phyloP scores from a whole-genome alignment of 2,329 filamentous ascomycete genomes.

The Phialophora chinensis region DNA sequence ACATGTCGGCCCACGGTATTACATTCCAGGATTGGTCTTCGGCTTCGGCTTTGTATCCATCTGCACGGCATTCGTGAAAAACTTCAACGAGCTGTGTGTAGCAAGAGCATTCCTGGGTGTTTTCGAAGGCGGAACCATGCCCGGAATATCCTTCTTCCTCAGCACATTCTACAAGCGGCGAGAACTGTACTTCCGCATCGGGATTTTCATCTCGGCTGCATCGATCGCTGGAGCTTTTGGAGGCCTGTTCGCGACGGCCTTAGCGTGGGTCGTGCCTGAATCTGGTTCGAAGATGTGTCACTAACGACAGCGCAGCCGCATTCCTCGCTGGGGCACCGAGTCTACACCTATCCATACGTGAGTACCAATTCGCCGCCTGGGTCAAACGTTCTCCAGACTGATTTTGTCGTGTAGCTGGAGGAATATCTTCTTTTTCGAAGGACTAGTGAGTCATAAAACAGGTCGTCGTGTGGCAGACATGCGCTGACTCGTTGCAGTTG shows the following conservation, averaged over 20 bases:
- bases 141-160: slow-evolving; percentile 63
- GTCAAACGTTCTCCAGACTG: not conserved
- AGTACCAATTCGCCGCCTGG: not conserved
- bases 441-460: slow-evolving; percentile 41
- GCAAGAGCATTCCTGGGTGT: slow-evolving; percentile 57
- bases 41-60: slow-evolving; percentile 48
- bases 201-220: slow-evolving; percentile 55
- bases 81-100: slow-evolving; percentile 57
- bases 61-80: slow-evolving; percentile 58
- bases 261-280: slow-evolving; percentile 54
- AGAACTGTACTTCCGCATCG: slow-evolving; percentile 51
- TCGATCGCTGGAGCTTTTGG: slow-evolving; percentile 59
- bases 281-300: not conserved
- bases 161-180: slow-evolving; percentile 62
- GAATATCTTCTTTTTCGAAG: slow-evolving; percentile 64
- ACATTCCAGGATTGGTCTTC: slow-evolving; percentile 41
- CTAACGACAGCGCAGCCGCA: slow-evolving; percentile 18
- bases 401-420: slow-evolving; percentile 49
- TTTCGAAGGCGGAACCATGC: slow-evolving; percentile 48
- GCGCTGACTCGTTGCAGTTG: slow-evolving; percentile 30
- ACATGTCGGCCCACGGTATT: slow-evolving; percentile 47
- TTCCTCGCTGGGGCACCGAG: slow-evolving; percentile 31
- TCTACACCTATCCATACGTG: slow-evolving; percentile 33
- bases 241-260: slow-evolving; percentile 58
- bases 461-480: no score